Evolutionary conservation across 2,329 filamentous ascomycete genomes (phyloP), one percentile per base, ranked within the genome.

Genomic region (Cucurbitaria berberidis): DNA sequence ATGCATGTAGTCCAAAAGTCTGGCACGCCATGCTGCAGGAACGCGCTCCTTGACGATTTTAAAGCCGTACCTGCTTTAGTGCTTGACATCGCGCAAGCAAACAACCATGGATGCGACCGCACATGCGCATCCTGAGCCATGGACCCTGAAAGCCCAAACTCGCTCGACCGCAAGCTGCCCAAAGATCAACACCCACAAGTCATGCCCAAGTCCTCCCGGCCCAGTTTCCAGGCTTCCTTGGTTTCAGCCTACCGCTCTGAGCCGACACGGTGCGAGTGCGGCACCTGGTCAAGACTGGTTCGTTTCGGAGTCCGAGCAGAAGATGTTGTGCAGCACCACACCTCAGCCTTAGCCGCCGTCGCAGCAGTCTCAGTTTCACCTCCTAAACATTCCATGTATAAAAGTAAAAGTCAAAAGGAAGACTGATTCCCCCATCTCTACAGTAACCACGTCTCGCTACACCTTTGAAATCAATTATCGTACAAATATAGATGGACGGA

Each of bases 11-110:
- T 24, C 18, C 45, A 32, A 13, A 21, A 29, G 5, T 53, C 35
- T 34, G 26, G 27, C 50, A 38, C 30, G 34, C 18, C n/a, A 10
- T 16, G 27, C 45, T 50, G 43, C 51, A 57, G 54, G 43, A 54
- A 54, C 54, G 39, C 43, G 32, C 43, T 48, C 36, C 11, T 16
- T 11, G 42, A 26, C 47, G 19, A 41, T 22, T 45, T 32, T 45
- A 38, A 44, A 40, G 34, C n/a, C 36, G 50, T 57, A 57, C 54
- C 50, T 57, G 54, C 54, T 41, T 54, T 50, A 54, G 50, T 43
- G 16, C 27, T 8, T 16, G 10, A 21, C n/a, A 7, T 15, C 13
- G 30, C 30, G 21, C 39, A 26, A 41, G 21, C 41, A 43, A 32
- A 43, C 38, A n/a, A n/a, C n/a, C n/a, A n/a, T n/a, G n/a, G n/a